A percentile compares a stretch with the other conserved stretches of the same genome.
Evolutionary conservation across 768 basidiomycete genomes (phyloP).

Genomic region (Daedalea quercina): DNA sequence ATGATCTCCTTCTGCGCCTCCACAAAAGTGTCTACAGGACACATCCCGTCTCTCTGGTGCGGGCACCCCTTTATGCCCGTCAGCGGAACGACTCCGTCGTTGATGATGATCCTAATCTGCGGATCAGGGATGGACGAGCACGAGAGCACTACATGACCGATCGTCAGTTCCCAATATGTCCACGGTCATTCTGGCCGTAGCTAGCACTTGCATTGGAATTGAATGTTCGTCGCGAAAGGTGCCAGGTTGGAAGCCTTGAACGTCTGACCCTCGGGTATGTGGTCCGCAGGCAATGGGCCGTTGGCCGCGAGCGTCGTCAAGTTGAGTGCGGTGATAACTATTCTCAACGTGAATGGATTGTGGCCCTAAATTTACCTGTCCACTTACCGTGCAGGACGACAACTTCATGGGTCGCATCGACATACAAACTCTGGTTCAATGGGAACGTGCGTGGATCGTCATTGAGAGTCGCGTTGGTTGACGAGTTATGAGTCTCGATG

Average conservation of each 20-base stretch:
- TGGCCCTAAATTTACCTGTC: not conserved
- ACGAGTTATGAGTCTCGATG: slow-evolving; percentile 65
- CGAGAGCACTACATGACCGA: slow-evolving; percentile 19
- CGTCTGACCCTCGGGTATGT: slow-evolving; percentile 55
- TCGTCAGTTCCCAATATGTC: too few species aligned
- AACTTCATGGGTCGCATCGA: slow-evolving; percentile 91
- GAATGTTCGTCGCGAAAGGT: slow-evolving; percentile 85
- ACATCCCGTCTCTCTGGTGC: slow-evolving; percentile 68
- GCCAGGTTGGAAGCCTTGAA: slow-evolving; percentile 75
- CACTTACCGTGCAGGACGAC: slow-evolving; percentile 73
- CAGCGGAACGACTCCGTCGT: slow-evolving; percentile 81
- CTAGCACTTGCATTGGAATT: slow-evolving; percentile 67
- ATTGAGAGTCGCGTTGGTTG: slow-evolving; percentile 80
- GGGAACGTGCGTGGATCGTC: slow-evolving; percentile 66
- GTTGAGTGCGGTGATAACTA: slow-evolving; percentile 83
- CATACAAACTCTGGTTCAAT: slow-evolving; percentile 65
- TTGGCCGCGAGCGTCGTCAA: slow-evolving; percentile 60
- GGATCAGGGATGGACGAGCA: slow-evolving; percentile 26
- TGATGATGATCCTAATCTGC: slow-evolving; percentile 80
- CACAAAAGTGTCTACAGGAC: slow-evolving; percentile 67
- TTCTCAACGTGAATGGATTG: slow-evolving; percentile 4
- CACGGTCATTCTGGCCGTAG: not conserved
- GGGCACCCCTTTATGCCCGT: slow-evolving; percentile 73
- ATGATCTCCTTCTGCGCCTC: slow-evolving; percentile 62
- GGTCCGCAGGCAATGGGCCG: slow-evolving; percentile 74